Evolutionary conservation across 192 early-diverging fungal genomes (phyloP).

Genomic region (Coemansia sp.): DNA sequence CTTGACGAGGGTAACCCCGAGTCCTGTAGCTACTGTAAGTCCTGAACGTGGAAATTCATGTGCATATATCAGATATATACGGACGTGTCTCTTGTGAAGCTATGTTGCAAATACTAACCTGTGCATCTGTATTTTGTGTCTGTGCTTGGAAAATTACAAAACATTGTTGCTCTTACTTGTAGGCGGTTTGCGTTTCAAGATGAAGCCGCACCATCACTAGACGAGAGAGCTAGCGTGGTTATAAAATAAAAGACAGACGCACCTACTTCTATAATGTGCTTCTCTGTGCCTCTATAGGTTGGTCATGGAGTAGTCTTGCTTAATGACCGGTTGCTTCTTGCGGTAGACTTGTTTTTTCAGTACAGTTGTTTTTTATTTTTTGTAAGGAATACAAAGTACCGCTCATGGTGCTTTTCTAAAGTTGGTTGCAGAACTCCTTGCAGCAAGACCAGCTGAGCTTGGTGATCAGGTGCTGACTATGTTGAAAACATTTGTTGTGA

Average conservation of each 20-base stretch:
- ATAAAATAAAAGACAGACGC: neutral
- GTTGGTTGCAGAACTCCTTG: neutral
- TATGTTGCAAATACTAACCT: neutral
- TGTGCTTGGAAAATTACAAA: neutral
- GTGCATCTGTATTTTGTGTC: too few species aligned
- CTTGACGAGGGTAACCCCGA: slow-evolving; percentile 64
- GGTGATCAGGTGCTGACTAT: slow-evolving; percentile 7
- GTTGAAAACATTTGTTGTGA: neutral
- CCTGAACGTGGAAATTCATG: neutral
- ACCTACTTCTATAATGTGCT: neutral
- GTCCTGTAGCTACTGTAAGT: slow-evolving; percentile 80
- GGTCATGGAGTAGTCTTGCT: too few species aligned
- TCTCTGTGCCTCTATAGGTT: too few species aligned
- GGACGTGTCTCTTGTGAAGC: slow-evolving; percentile 1
- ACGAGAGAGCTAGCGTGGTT: neutral
- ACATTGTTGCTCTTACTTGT: slow-evolving; percentile 6
- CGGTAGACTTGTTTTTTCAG: too few species aligned
- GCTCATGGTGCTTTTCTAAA: neutral
- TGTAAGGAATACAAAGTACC: neutral
- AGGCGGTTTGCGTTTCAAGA: slow-evolving; percentile 80
- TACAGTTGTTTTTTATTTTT: too few species aligned
- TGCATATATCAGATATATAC: too few species aligned
- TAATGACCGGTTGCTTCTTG: too few species aligned
- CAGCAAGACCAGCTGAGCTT: neutral
- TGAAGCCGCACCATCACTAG: slow-evolving; percentile 70